Evolutionary conservation across 2,329 filamentous ascomycete species (phyloP).

Genomic region (Sclerotiophoma versabilis): DNA sequence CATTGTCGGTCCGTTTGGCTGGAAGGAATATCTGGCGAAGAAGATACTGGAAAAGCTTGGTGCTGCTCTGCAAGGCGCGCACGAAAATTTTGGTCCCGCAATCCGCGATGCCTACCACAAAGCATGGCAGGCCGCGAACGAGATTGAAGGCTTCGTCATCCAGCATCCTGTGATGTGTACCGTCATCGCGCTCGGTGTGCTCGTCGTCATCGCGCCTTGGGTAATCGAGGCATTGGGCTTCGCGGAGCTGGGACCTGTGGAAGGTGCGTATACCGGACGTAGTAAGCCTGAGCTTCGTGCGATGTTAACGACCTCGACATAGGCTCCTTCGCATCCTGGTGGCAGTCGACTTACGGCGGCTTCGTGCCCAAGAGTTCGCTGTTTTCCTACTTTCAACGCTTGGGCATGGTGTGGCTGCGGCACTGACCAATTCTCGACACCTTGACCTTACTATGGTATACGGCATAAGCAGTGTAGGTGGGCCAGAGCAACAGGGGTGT

Average conservation of each 20-base stretch:
- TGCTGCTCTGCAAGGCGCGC: constrained; percentile 28
- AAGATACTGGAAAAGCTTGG: constrained; percentile 37
- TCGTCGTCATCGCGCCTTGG: constrained; percentile 38
- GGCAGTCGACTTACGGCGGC: constrained; percentile 50
- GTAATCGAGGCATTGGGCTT: constrained; percentile 44
- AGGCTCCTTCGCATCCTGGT: constrained; percentile 51
- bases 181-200: constrained; percentile 41
- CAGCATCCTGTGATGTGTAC: constrained; percentile 41
- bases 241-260: constrained; percentile 37
- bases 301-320: constrained; percentile 5
- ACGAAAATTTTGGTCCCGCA: constrained; percentile 32
- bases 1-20: constrained; percentile 35
- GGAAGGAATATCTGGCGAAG: constrained; percentile 42
- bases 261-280: constrained; percentile 30
- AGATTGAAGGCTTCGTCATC: constrained; percentile 37
- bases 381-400: constrained; percentile 53
- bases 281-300: background rate
- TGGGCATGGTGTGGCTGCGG: constrained; percentile 49
- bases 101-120: constrained; percentile 35
- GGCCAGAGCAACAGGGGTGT: too few relatives aligned
- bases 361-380: constrained; percentile 51
- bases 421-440: constrained; percentile 18
- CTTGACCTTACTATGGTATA: too few relatives aligned
- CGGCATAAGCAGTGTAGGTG: too few relatives aligned
- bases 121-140: constrained; percentile 29